These are phyloP conservation scores for Volutella citrinella DNA, from an alignment of 2,329 filamentous ascomycete species.

Conservation along the genomic window DNA sequence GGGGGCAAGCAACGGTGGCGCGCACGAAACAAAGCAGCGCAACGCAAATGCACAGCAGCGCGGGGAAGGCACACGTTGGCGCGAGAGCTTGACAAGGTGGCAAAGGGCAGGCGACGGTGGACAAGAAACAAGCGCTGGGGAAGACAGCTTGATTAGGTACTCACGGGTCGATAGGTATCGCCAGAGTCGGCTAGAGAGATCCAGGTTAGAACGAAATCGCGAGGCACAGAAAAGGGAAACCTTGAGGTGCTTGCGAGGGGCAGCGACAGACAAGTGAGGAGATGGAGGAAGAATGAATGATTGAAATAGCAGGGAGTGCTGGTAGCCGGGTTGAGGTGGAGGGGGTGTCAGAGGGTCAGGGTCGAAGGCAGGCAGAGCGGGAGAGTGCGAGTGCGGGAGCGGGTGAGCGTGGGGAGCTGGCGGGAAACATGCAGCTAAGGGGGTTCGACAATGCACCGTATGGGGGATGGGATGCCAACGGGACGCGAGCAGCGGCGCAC, in stretches of 20 bases:
- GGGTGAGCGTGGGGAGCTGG: no score
- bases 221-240: slow-evolving; percentile 20
- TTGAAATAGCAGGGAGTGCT: slow-evolving; percentile 33
- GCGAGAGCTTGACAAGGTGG: slow-evolving; percentile 9
- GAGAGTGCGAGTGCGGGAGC: no score
- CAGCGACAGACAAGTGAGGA: slow-evolving; percentile 24
- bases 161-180: slow-evolving; percentile 61
- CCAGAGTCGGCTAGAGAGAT: slow-evolving; percentile 55
- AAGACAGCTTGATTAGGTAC: no score
- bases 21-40: slow-evolving; percentile 11
- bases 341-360: slow-evolving; percentile 33
- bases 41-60: slow-evolving; percentile 18
- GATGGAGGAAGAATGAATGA: slow-evolving; percentile 21
- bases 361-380: no score
- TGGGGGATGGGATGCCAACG: slow-evolving; percentile 21
- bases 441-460: slow-evolving; percentile 35
- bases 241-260: no score
- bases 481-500: no score
- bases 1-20: slow-evolving; percentile 15
- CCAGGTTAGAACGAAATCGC: slow-evolving; percentile 28
- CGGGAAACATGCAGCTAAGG: slow-evolving; percentile 45
- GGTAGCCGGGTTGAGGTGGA: slow-evolving; percentile 25
- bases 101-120: slow-evolving; percentile 11
- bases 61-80: slow-evolving; percentile 13
- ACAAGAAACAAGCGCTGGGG: slow-evolving; percentile 12